phyloP scores from a whole-genome alignment of 1,284 basidiomycete species.

The Sporisorium sorghi region DNA sequence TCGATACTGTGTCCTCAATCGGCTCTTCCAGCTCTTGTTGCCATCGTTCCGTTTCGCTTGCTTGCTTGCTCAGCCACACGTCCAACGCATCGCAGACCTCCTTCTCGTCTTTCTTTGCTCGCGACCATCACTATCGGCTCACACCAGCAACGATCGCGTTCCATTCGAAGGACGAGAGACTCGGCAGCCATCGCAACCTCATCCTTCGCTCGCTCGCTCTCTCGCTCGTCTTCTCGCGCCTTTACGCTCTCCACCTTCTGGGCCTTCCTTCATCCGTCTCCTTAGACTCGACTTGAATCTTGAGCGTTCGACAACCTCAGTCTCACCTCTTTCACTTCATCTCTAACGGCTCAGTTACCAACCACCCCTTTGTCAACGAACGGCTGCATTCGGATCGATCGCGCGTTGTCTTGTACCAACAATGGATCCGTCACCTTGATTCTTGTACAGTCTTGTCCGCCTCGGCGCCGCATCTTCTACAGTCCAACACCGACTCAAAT shows the following conservation, averaged over 20 bases:
- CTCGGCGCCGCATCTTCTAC: slow-evolving; percentile 6
- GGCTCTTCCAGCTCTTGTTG: not conserved
- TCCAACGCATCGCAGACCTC: not conserved
- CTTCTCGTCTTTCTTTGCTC: not conserved
- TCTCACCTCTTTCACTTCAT: not conserved
- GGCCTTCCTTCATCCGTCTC: not conserved
- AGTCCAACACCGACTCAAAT: not conserved
- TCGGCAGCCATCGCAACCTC: not conserved
- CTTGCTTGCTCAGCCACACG: slow-evolving; percentile 2
- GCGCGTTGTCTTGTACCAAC: slow-evolving; percentile 2
- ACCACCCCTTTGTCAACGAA: not conserved
- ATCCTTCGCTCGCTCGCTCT: not conserved
- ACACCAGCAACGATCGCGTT: slow-evolving; percentile 1
- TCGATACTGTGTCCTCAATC: no score
- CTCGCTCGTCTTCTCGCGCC: not conserved
- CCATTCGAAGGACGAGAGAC: not conserved
- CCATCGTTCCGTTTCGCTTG: not conserved
- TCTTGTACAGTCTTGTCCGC: not conserved
- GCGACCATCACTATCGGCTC: not conserved
- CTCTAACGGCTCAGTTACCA: not conserved
- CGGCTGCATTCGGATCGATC: slow-evolving; percentile 3
- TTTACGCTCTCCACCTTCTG: not conserved
- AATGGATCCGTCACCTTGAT: slow-evolving; percentile 26
- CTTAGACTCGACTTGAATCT: not conserved
- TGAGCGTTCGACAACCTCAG: not conserved